phyloP scores from a whole-genome alignment of 2,329 filamentous ascomycete species.

The Cordyceps militaris region DNA sequence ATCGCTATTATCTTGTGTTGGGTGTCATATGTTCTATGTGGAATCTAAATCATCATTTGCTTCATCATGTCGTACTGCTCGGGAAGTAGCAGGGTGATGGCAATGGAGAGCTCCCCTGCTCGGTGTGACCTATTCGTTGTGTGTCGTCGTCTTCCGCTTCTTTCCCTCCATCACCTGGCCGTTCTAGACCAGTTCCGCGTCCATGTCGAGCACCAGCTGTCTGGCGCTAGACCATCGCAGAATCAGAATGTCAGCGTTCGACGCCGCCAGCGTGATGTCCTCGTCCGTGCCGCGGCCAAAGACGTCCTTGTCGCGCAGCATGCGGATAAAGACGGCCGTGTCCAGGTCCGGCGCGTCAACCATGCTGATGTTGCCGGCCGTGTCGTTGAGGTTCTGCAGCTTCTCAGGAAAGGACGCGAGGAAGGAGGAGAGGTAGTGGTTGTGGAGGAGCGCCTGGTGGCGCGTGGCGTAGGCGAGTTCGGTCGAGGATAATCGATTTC shows the following conservation, averaged over 20 bases:
- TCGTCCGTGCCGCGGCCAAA: slow-evolving; percentile 56
- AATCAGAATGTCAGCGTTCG: slow-evolving; percentile 59
- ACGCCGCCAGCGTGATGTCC: slow-evolving; percentile 52
- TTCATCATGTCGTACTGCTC: neutral
- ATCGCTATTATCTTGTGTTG: neutral
- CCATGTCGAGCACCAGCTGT: slow-evolving; percentile 44
- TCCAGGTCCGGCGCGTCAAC: slow-evolving; percentile 80
- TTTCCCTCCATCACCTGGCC: neutral
- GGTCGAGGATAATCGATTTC: slow-evolving; percentile 60
- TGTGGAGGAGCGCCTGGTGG: slow-evolving; percentile 76
- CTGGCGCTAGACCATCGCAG: slow-evolving; percentile 71
- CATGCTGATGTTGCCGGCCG: slow-evolving; percentile 85
- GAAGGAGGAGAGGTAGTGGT: slow-evolving; percentile 82
- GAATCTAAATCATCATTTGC: neutral
- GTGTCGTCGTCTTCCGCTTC: neutral
- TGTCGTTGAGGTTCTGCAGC: slow-evolving; percentile 83
- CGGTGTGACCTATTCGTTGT: neutral
- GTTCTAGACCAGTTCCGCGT: slow-evolving; percentile 51
- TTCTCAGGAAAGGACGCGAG: slow-evolving; percentile 71
- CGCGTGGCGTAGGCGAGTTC: slow-evolving; percentile 78
- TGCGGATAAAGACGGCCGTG: slow-evolving; percentile 74
- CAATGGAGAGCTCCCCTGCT: neutral
- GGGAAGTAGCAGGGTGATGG: neutral
- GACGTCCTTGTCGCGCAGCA: slow-evolving; percentile 54
- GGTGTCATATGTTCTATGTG: neutral